A percentile compares a stretch with the other conserved stretches of the same genome.
Conservation (phyloP, 192 early-diverging fungal species). For the Gryganskiella cystojenkinii region DNA sequence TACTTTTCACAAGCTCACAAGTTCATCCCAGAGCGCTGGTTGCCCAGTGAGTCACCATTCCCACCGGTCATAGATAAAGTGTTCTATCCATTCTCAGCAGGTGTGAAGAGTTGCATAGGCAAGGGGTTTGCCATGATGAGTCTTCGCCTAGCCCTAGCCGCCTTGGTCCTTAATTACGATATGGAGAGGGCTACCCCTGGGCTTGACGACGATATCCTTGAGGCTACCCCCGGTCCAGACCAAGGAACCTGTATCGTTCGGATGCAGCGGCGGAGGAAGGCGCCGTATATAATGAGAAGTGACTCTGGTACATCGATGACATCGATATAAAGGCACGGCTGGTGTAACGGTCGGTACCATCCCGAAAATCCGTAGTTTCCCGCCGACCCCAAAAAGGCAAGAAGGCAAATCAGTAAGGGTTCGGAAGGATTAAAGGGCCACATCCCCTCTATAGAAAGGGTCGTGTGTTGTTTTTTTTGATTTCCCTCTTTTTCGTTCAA, state of each 20-base stretch:
- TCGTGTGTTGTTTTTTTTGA: too few species aligned
- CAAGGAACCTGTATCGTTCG: conserved; percentile 8
- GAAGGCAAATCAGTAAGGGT: too few species aligned
- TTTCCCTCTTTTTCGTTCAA: too few species aligned
- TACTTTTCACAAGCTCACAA: conserved; percentile 59
- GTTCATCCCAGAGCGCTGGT: conserved; percentile 66
- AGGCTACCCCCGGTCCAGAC: conserved; percentile 6
- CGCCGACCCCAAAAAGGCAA: too few species aligned
- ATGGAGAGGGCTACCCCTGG: conserved; percentile 24
- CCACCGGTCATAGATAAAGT: conserved; percentile 29
- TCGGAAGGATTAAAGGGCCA: too few species aligned
- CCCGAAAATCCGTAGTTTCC: too few species aligned
- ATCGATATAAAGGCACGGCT: conserved; percentile 5
- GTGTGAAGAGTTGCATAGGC: conserved; percentile 61
- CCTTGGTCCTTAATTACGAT: conserved; percentile 53
- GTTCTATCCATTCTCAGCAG: conserved; percentile 58
- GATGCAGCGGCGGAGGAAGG: conserved; percentile 5
- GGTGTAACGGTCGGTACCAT: conserved; percentile 3
- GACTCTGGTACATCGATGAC: conserved; percentile 9
- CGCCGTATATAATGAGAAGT: conserved; percentile 6
- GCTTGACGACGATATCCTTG: conserved; percentile 10
- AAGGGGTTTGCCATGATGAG: conserved; percentile 60
- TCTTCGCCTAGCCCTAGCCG: conserved; percentile 54
- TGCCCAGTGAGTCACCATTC: conserved; percentile 19
- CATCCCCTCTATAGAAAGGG: too few species aligned